Evolutionary conservation across 805 yeast species (phyloP).

Genomic region (Suhomyces tanzawaensis): DNA sequence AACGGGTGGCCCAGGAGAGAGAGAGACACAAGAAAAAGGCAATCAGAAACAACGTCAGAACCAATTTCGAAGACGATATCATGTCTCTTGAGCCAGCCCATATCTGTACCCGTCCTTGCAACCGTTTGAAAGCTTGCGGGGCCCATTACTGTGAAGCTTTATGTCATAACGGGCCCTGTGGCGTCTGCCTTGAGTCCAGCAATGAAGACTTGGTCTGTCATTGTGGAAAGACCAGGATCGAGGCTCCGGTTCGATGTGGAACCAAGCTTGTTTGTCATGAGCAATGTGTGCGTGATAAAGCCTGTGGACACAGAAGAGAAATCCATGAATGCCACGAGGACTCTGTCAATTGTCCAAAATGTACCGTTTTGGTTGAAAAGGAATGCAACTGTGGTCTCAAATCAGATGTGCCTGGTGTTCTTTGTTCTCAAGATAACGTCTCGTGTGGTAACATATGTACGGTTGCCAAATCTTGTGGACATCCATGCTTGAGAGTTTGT

Average conservation of each 20-base stretch:
- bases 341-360: conserved; percentile 65
- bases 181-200: conserved; percentile 77
- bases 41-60: conserved; percentile 43
- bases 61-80: conserved; percentile 46
- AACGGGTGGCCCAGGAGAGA: conserved; percentile 55
- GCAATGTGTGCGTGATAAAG: conserved; percentile 56
- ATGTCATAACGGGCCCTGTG: conserved; percentile 80
- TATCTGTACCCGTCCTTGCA: conserved; percentile 67
- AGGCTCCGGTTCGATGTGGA: conserved; percentile 87
- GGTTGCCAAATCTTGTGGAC: conserved; percentile 38
- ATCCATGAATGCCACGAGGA: conserved; percentile 77
- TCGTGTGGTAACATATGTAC: conserved; percentile 53
- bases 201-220: conserved; percentile 75
- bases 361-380: conserved; percentile 58
- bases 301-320: conserved; percentile 72
- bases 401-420: conserved; percentile 53
- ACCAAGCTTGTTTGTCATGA: conserved; percentile 59
- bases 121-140: conserved; percentile 57
- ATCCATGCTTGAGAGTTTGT: conserved; percentile 56
- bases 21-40: conserved; percentile 53
- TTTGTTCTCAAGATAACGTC: conserved; percentile 65
- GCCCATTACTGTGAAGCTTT: conserved; percentile 63
- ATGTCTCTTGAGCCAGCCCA: conserved; percentile 70
- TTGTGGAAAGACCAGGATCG: conserved; percentile 74
- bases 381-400: conserved; percentile 61